These are phyloP conservation scores for Ilyonectria mors-panacis DNA, from an alignment of 2,329 filamentous ascomycete species.

Conservation along the genomic window DNA sequence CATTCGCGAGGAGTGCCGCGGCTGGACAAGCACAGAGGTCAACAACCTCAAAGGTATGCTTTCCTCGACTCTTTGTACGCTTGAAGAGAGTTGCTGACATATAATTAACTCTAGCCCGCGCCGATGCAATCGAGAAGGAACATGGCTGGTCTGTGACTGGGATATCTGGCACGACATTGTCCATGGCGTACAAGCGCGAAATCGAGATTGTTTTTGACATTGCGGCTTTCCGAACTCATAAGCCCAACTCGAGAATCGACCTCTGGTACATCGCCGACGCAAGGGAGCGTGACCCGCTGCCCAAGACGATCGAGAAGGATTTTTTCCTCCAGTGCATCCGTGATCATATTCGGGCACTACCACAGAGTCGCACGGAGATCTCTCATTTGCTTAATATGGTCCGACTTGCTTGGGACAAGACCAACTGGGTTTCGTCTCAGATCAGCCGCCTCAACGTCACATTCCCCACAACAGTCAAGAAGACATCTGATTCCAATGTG, in stretches of 20 bases:
- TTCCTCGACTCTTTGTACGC: background rate
- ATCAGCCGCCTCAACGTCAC: slow-evolving; percentile 73
- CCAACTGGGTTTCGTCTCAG: slow-evolving; percentile 71
- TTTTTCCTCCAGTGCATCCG: slow-evolving; percentile 83
- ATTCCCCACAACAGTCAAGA: slow-evolving; percentile 75
- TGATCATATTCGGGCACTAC: slow-evolving; percentile 74
- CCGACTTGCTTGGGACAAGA: slow-evolving; percentile 76
- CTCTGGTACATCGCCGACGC: slow-evolving; percentile 78
- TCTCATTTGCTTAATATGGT: slow-evolving; percentile 72
- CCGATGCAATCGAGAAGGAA: slow-evolving; percentile 74
- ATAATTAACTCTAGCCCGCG: slow-evolving; percentile 70
- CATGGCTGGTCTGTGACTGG: slow-evolving; percentile 82
- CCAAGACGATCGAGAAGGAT: slow-evolving; percentile 76
- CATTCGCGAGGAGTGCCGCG: slow-evolving; percentile 88
- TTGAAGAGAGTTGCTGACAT: background rate
- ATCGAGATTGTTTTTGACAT: slow-evolving; percentile 82
- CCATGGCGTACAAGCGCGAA: slow-evolving; percentile 80
- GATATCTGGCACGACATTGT: slow-evolving; percentile 73
- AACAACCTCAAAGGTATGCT: slow-evolving; percentile 78
- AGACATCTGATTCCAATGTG: slow-evolving; percentile 76
- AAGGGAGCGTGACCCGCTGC: slow-evolving; percentile 66
- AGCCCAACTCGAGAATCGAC: slow-evolving; percentile 72
- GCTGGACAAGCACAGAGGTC: slow-evolving; percentile 90
- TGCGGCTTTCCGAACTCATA: slow-evolving; percentile 67
- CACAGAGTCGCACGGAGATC: slow-evolving; percentile 70